phyloP scores from a whole-genome alignment of 2,329 filamentous ascomycete genomes.

The Parastagonospora avenae region DNA sequence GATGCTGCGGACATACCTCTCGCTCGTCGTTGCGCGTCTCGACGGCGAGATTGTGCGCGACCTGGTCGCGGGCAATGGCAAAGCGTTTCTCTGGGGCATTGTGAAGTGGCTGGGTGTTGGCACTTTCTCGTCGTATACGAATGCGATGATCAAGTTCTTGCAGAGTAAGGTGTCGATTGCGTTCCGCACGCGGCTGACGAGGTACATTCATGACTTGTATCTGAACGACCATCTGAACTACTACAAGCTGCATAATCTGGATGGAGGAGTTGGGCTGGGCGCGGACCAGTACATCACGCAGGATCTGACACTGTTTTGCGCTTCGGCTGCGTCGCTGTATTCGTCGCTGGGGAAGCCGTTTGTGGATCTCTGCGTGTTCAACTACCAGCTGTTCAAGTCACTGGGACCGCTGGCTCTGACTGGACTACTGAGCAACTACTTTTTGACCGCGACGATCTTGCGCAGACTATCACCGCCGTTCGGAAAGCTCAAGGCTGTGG shows the following conservation, averaged over 20 bases:
- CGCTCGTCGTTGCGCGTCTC: conserved; percentile 86
- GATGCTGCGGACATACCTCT: conserved; percentile 91
- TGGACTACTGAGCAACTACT: conserved; percentile 89
- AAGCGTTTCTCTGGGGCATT: conserved; percentile 84
- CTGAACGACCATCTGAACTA: conserved; percentile 94
- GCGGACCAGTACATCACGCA: conserved; percentile 98
- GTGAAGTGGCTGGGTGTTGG: conserved; percentile 95
- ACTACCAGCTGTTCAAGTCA: conserved; percentile 93
- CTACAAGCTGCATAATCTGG: conserved; percentile 91
- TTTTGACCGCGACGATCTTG: conserved; percentile 88
- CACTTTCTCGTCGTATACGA: conserved; percentile 92
- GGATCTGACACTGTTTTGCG: conserved; percentile 93
- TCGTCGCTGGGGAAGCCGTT: conserved; percentile 97
- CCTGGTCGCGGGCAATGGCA: conserved; percentile 92
- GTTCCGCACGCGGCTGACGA: conserved; percentile 89
- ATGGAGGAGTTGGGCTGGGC: conserved; percentile 88
- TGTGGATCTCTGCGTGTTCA: conserved; percentile 97
- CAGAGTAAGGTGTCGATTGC: conserved; percentile 98
- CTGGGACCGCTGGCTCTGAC: conserved; percentile 86
- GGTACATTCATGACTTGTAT: conserved; percentile 97
- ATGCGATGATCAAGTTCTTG: conserved; percentile 98
- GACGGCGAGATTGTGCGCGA: conserved; percentile 97
- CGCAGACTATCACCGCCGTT: conserved; percentile 91
- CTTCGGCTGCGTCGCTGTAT: conserved; percentile 88
- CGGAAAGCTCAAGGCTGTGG: conserved; percentile 93